These are phyloP conservation scores for Dactylis glomerata DNA, from an alignment of 176 grass and related monocot genomes.

Conservation along the genomic window DNA sequence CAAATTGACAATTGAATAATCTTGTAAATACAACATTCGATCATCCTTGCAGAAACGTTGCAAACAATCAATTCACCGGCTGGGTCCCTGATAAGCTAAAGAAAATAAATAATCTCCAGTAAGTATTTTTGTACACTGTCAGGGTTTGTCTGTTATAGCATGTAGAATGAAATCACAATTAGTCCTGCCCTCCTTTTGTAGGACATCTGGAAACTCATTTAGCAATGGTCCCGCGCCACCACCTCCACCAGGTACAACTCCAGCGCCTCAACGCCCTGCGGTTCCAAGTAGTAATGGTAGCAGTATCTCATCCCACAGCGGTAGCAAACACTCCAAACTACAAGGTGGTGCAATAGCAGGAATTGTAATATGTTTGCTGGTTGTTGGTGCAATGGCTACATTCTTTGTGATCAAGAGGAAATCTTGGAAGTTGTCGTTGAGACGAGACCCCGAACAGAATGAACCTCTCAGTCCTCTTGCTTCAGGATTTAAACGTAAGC, in stretches of 20 bases:
- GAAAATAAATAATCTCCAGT: constrained; percentile 69
- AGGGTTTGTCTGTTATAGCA: not conserved
- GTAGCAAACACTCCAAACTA: constrained; percentile 50
- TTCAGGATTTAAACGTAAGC: constrained; percentile 53
- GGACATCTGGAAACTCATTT: constrained; percentile 74
- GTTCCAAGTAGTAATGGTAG: constrained; percentile 23
- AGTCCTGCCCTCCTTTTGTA: constrained; percentile 25
- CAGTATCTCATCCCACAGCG: not conserved
- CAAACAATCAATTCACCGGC: constrained; percentile 84
- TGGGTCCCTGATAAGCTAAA: constrained; percentile 87
- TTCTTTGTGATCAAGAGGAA: constrained; percentile 70
- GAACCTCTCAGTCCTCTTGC: constrained; percentile 70
- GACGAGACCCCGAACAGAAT: constrained; percentile 48
- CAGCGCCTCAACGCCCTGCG: constrained; percentile 23
- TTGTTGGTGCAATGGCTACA: constrained; percentile 43
- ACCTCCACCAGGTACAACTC: constrained; percentile 55
- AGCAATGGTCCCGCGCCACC: constrained; percentile 60
- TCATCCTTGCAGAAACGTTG: constrained; percentile 66
- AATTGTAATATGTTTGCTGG: constrained; percentile 83
- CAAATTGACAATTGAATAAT: not conserved
- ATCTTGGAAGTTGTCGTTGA: constrained; percentile 37
- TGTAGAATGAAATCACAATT: constrained; percentile 23
- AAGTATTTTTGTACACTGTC: constrained; percentile 30
- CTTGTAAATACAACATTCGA: constrained; percentile 23
- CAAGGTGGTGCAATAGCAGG: constrained; percentile 71